phyloP scores from a whole-genome alignment of 805 yeast genomes.

The Starmerella sp. region DNA sequence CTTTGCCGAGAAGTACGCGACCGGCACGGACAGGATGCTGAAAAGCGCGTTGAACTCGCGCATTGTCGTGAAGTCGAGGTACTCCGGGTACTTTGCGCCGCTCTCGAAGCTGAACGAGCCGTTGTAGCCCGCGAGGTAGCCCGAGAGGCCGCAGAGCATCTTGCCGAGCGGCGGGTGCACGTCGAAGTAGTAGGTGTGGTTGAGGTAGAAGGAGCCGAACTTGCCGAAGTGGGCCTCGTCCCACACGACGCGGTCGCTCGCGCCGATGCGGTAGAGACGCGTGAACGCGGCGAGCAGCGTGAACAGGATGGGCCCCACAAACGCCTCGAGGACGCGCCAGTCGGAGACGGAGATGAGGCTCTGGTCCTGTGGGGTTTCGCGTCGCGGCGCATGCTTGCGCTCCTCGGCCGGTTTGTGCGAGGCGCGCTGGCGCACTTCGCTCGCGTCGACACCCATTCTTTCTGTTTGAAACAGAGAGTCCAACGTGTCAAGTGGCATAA shows the following conservation, averaged over 20 bases:
- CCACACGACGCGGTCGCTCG: conserved; percentile 60
- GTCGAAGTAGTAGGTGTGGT: conserved; percentile 88
- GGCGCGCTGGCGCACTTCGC: conserved; percentile 4
- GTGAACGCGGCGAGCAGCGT: conserved; percentile 60
- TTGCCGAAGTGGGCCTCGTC: conserved; percentile 42
- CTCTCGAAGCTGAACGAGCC: conserved; percentile 87
- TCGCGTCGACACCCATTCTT: conserved; percentile 3
- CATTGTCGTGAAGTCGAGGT: conserved; percentile 72
- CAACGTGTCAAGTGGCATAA: not conserved
- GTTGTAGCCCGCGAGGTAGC: conserved; percentile 77
- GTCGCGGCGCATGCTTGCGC: not conserved
- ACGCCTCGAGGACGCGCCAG: conserved; percentile 23
- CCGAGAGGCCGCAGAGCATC: conserved; percentile 78
- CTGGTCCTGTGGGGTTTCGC: conserved; percentile 15
- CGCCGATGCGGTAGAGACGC: conserved; percentile 64
- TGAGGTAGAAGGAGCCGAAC: conserved; percentile 48
- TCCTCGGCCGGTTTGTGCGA: not conserved
- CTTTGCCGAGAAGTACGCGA: conserved; percentile 74
- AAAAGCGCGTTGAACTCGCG: conserved; percentile 77
- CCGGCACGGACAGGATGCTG: conserved; percentile 66
- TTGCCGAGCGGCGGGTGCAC: conserved; percentile 98
- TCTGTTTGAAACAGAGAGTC: not conserved
- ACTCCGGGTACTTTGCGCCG: conserved; percentile 67
- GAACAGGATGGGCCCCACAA: conserved; percentile 42
- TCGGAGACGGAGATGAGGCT: conserved; percentile 24